Evolutionary conservation across 2,329 filamentous ascomycete species (phyloP).

Genomic region (Diaporthe batatas): DNA sequence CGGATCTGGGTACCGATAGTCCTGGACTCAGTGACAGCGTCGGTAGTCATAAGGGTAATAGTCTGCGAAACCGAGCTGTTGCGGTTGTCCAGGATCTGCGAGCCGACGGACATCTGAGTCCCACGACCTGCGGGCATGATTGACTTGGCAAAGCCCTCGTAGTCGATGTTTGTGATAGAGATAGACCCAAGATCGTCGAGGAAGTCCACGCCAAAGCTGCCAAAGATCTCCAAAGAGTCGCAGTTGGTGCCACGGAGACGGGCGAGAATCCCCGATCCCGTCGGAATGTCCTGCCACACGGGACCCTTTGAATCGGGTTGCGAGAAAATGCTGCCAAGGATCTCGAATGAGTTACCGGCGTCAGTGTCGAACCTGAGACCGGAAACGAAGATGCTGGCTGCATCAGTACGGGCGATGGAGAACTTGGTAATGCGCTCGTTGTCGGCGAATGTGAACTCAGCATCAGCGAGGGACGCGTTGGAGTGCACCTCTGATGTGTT

Average conservation of each 20-base stretch:
- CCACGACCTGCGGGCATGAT: slow-evolving; percentile 41
- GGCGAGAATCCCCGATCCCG: slow-evolving; percentile 37
- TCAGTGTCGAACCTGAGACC: slow-evolving; percentile 25
- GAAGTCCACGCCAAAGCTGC: slow-evolving; percentile 41
- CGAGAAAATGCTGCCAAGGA: not conserved
- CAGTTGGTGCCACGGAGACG: slow-evolving; percentile 40
- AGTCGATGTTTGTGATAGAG: slow-evolving; percentile 42
- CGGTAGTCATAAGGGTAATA: slow-evolving; percentile 40
- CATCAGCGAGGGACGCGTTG: slow-evolving; percentile 4
- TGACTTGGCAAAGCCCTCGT: slow-evolving; percentile 41
- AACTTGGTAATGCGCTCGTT: slow-evolving; percentile 38
- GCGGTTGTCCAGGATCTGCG: slow-evolving; percentile 43
- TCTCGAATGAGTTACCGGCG: slow-evolving; percentile 1
- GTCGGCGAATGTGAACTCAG: slow-evolving; percentile 24
- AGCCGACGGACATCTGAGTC: slow-evolving; percentile 41
- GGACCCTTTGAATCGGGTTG: not conserved
- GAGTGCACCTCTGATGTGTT: slow-evolving; percentile 24
- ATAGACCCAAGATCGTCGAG: slow-evolving; percentile 43
- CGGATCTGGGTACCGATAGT: slow-evolving; percentile 33
- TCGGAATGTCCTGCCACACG: not conserved
- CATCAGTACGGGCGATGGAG: not conserved
- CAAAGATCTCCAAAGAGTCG: slow-evolving; percentile 32
- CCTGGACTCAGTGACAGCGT: slow-evolving; percentile 39
- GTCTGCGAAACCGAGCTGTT: slow-evolving; percentile 42
- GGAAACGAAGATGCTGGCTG: not conserved